phyloP scores from a whole-genome alignment of 2,329 filamentous ascomycete genomes.

The Paraphoma chrysanthemicola region DNA sequence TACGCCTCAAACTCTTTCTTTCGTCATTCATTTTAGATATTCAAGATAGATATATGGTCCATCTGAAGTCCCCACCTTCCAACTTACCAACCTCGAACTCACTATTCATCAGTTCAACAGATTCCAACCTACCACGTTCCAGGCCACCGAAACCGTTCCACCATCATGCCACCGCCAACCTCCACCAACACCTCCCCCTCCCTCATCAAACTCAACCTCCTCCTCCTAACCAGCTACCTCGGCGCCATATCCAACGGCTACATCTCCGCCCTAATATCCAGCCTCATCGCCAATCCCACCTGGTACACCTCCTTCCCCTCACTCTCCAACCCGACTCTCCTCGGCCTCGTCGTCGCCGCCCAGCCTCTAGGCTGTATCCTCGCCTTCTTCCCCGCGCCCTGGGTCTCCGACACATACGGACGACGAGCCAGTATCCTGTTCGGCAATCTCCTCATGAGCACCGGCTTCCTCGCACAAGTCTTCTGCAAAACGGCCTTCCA shows the following conservation, averaged over 20 bases:
- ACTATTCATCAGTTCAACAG: too few relatives aligned
- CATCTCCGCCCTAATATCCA: conserved; percentile 23
- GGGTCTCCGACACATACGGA: conserved; percentile 22
- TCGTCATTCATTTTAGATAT: too few relatives aligned
- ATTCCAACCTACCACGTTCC: too few relatives aligned
- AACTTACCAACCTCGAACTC: too few relatives aligned
- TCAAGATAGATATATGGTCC: too few relatives aligned
- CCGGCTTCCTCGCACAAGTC: conserved; percentile 13
- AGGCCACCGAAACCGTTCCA: neutral
- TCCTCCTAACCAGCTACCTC: conserved; percentile 23
- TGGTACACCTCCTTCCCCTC: conserved; percentile 14
- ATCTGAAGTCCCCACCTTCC: too few relatives aligned
- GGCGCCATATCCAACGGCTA: conserved; percentile 26
- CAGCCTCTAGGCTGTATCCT: conserved; percentile 22
- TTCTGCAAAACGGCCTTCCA: conserved; percentile 7
- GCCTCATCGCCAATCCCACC: conserved; percentile 17
- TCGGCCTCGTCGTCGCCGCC: conserved; percentile 20
- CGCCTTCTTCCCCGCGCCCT: conserved; percentile 26
- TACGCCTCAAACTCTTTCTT: too few relatives aligned
- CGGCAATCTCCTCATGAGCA: conserved; percentile 17
- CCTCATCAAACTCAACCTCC: conserved; percentile 12
- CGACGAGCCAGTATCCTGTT: conserved; percentile 15
- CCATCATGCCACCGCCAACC: neutral
- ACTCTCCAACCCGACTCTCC: conserved; percentile 7
- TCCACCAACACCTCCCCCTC: neutral